Conservation (phyloP, 139 green algal species). For the Asterochloris erici region DNA sequence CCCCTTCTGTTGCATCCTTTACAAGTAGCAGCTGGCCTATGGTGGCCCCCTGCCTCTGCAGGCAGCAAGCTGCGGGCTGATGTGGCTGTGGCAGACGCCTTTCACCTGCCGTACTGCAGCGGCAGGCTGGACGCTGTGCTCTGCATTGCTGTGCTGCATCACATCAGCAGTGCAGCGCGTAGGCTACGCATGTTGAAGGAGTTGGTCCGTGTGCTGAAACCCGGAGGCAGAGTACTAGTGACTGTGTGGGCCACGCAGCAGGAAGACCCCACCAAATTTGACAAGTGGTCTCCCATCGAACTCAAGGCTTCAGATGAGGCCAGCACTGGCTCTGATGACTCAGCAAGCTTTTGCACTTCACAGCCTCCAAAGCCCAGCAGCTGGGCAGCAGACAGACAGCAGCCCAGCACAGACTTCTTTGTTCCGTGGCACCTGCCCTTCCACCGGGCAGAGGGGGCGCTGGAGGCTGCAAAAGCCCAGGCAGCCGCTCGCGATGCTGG, state of each 20-base stretch:
- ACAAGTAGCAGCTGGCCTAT: not conserved
- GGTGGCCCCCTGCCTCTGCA: not conserved
- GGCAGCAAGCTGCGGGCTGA: constrained; percentile 44
- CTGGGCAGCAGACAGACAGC: not conserved
- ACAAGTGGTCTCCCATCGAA: constrained; percentile 77
- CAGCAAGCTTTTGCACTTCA: not conserved
- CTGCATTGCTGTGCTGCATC: constrained; percentile 96
- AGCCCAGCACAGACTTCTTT: constrained; percentile 77
- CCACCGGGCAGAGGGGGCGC: constrained; percentile 64
- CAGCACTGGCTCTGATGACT: not conserved
- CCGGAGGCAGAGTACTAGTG: constrained; percentile 66
- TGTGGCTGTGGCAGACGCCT: constrained; percentile 78
- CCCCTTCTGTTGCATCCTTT: not conserved
- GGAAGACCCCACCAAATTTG: constrained; percentile 81
- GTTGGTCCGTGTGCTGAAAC: constrained; percentile 69
- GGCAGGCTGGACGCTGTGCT: constrained; percentile 79
- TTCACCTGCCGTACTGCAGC: constrained; percentile 72
- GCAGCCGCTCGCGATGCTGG: not conserved
- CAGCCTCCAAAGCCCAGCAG: constrained; percentile 7
- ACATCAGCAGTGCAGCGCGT: constrained; percentile 65
- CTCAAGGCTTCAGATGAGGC: not conserved
- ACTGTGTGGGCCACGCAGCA: constrained; percentile 94
- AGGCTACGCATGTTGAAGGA: constrained; percentile 67
- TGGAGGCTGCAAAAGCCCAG: not conserved
- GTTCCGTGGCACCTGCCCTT: constrained; percentile 97